Percentiles rank a stretch among this genome's conserved stretches.
phyloP scores from a whole-genome alignment of 2,329 filamentous ascomycete species.

The Zalaria obscura region DNA sequence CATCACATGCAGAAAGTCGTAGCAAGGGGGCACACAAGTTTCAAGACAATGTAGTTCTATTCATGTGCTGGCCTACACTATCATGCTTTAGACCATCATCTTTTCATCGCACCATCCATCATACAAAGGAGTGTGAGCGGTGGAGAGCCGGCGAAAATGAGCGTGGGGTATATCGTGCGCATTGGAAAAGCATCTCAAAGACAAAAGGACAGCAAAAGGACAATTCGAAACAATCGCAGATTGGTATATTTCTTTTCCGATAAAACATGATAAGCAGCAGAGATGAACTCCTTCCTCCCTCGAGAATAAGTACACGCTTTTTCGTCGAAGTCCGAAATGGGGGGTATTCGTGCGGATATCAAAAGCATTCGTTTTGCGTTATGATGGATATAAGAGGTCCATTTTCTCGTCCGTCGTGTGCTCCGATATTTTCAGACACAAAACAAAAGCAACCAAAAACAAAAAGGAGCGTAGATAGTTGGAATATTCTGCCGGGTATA shows the following conservation, averaged over 20 bases:
- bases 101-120: too few species aligned
- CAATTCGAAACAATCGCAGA: background rate
- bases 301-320: background rate
- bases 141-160: too few species aligned
- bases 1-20: too few species aligned
- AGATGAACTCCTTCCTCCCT: background rate
- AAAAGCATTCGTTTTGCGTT: background rate
- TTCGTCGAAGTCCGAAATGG: background rate
- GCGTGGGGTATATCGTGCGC: too few species aligned
- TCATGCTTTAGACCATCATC: too few species aligned
- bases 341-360: background rate
- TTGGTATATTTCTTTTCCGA: constrained; percentile 1
- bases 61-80: too few species aligned
- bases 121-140: too few species aligned
- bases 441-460: background rate
- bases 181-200: background rate
- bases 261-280: background rate
- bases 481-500: background rate
- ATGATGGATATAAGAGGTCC: background rate
- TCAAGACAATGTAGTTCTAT: too few species aligned
- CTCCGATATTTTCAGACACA: background rate
- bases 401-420: background rate
- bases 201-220: too few species aligned
- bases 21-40: too few species aligned
- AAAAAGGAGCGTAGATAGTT: background rate